These are phyloP conservation scores for Sabuloglossum arenarium DNA, from an alignment of 495 filamentous ascomycete species.

Conservation along the genomic window DNA sequence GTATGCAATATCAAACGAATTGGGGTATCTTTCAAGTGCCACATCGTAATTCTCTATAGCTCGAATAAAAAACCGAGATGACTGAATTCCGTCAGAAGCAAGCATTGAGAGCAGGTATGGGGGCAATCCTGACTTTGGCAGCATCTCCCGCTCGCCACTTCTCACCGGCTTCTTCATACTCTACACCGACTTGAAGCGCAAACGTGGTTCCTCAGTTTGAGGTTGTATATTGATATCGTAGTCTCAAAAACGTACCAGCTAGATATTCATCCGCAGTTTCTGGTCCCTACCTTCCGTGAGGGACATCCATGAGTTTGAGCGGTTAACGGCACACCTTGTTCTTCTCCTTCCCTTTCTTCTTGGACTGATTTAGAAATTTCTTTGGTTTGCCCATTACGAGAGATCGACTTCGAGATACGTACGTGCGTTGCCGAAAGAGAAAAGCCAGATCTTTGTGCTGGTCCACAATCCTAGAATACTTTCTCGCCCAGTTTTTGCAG, in stretches of 20 bases:
- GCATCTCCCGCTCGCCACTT: constrained; percentile 57
- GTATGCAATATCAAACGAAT: constrained; percentile 48
- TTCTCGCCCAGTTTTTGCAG: too few relatives aligned
- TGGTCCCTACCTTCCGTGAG: constrained; percentile 21
- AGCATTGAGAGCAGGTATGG: background rate
- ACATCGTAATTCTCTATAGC: constrained; percentile 43
- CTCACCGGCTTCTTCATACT: constrained; percentile 45
- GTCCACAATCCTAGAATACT: too few relatives aligned
- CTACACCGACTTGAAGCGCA: constrained; percentile 29
- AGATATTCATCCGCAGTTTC: constrained; percentile 41
- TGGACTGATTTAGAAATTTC: constrained; percentile 25
- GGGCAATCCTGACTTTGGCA: constrained; percentile 16
- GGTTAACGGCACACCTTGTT: constrained; percentile 8
- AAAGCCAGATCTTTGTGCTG: too few relatives aligned
- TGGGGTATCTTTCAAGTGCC: constrained; percentile 33
- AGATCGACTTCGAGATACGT: background rate
- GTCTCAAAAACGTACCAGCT: constrained; percentile 21
- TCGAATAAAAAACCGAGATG: constrained; percentile 42
- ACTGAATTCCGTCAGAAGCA: constrained; percentile 17
- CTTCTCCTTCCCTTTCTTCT: constrained; percentile 24
- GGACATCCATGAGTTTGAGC: constrained; percentile 3
- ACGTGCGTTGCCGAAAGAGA: background rate
- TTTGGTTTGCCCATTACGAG: constrained; percentile 31
- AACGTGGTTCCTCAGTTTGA: background rate
- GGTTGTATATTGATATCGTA: background rate